Base-by-base conservation (phyloP, 106 monocot species). In the Posidonia australis region DNA sequence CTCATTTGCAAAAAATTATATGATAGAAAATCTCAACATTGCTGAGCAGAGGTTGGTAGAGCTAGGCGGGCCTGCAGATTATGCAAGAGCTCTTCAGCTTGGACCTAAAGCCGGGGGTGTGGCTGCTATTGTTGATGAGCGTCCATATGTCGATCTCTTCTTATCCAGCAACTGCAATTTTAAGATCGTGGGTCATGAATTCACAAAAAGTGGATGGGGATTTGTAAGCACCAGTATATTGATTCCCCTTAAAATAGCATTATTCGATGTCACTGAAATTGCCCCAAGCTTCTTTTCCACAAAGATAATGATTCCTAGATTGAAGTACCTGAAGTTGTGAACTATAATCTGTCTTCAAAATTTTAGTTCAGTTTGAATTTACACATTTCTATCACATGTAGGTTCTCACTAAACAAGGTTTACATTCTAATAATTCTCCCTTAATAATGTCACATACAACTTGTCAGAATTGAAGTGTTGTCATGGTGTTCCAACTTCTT, bases 201-300 rank as follows among this genome's bases (percentile, higher is more conserved):
- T 98, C 77, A 90, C 90, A 0, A 84, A 75, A 70, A 83, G 77
- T 59, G 96, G 90, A 77, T 90, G 96, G 96, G 96, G 90, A 62
- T 90, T 86, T 77, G 96, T 98, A 79, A 80, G 96, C 77, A 64
- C 19, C 42, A 5, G 32, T 26, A 29, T 36, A 13, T 27, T 19
- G 20, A 2, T 51, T n/a, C 48, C 10, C 18, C 12, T 30, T 7
- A 4, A 7, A 36, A 36, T 7, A 36, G 7, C 2, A 2, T 36
- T 36, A 7, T 36, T 36, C 5, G 36, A 4, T 4, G 2, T 36
- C 36, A 36, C 7, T 36, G 7, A 36, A 36, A 36, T 36, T 36
- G 36, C 36, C 36, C 7, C 2, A 36, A n/a, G n/a, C n/a, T 36
- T 7, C 2, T 36, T 4, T 36, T 36, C 2, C 7, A 7, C 36